phyloP scores from a whole-genome alignment of 805 yeast species.

The Barnettozyma populi region DNA sequence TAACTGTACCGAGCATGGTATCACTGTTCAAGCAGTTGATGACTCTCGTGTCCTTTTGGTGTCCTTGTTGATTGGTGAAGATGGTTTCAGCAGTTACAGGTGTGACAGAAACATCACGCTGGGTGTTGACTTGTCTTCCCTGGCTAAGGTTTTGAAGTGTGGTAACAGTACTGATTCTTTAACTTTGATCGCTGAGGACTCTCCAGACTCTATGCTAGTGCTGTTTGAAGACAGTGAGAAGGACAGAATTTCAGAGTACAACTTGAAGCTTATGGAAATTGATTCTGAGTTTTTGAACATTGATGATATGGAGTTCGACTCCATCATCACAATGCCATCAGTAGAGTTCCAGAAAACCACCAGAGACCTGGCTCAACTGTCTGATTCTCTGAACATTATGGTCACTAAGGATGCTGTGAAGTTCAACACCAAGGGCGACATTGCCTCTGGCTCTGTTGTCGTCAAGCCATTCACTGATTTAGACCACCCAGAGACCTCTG shows the following conservation, averaged over 20 bases:
- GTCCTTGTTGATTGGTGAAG: slow-evolving; percentile 79
- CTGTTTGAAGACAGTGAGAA: slow-evolving; percentile 87
- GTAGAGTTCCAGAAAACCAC: slow-evolving; percentile 83
- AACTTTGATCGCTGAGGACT: slow-evolving; percentile 84
- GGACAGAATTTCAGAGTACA: slow-evolving; percentile 89
- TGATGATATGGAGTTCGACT: slow-evolving; percentile 90
- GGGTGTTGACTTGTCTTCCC: slow-evolving; percentile 85
- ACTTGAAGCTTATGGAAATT: slow-evolving; percentile 89
- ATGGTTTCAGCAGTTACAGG: slow-evolving; percentile 87
- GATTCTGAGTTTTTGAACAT: slow-evolving; percentile 91
- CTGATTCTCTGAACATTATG: slow-evolving; percentile 80
- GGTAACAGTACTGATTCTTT: slow-evolving; percentile 87
- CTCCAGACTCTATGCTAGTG: slow-evolving; percentile 72
- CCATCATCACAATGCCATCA: slow-evolving; percentile 82
- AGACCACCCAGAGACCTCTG: slow-evolving; percentile 72
- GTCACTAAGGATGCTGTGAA: slow-evolving; percentile 91
- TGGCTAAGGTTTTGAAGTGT: slow-evolving; percentile 82
- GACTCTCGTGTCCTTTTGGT: slow-evolving; percentile 93
- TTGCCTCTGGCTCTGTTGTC: slow-evolving; percentile 82
- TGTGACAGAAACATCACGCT: slow-evolving; percentile 91
- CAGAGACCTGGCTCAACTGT: slow-evolving; percentile 78
- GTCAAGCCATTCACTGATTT: slow-evolving; percentile 79
- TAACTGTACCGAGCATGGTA: slow-evolving; percentile 93
- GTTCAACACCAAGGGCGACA: slow-evolving; percentile 86
- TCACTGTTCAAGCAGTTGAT: slow-evolving; percentile 95